Evolutionary conservation across 768 basidiomycete species (phyloP).

Genomic region (Exidia glandulosa): DNA sequence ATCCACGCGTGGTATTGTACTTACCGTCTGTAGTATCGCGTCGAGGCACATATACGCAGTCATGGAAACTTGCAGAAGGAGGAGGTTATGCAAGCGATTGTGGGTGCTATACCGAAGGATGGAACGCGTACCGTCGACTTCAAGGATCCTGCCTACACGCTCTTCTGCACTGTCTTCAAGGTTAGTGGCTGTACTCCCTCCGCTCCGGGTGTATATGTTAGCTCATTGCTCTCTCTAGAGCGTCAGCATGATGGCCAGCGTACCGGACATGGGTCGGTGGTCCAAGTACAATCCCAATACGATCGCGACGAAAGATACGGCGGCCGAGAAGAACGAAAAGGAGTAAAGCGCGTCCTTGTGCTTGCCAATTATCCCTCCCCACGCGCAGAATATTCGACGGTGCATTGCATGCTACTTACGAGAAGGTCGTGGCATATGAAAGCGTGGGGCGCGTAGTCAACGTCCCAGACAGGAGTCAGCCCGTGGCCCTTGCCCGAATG

Average conservation of each 20-base stretch:
- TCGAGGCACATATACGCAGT: conserved; percentile 65
- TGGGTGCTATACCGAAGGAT: conserved; percentile 50
- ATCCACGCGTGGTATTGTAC: neutral
- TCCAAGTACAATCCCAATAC: neutral
- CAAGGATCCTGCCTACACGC: conserved; percentile 55
- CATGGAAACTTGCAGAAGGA: conserved; percentile 58
- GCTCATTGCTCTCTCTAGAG: neutral
- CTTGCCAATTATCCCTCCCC: too few relatives aligned
- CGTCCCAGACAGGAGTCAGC: too few relatives aligned
- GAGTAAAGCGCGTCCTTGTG: too few relatives aligned
- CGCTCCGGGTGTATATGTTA: neutral
- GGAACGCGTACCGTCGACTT: conserved; percentile 54
- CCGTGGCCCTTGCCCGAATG: too few relatives aligned
- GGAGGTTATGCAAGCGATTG: conserved; percentile 54
- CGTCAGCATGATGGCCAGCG: neutral
- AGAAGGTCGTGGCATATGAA: too few relatives aligned
- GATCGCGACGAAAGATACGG: neutral
- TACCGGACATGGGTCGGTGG: neutral
- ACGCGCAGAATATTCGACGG: too few relatives aligned
- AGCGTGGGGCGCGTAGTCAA: too few relatives aligned
- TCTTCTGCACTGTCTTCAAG: conserved; percentile 79
- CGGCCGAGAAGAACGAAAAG: neutral
- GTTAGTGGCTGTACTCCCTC: conserved; percentile 23
- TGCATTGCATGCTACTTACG: too few relatives aligned
- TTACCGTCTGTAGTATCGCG: conserved; percentile 21